These are phyloP conservation scores for Monosporozyma servazzii DNA, from an alignment of 805 yeast species.

Conservation along the genomic window DNA sequence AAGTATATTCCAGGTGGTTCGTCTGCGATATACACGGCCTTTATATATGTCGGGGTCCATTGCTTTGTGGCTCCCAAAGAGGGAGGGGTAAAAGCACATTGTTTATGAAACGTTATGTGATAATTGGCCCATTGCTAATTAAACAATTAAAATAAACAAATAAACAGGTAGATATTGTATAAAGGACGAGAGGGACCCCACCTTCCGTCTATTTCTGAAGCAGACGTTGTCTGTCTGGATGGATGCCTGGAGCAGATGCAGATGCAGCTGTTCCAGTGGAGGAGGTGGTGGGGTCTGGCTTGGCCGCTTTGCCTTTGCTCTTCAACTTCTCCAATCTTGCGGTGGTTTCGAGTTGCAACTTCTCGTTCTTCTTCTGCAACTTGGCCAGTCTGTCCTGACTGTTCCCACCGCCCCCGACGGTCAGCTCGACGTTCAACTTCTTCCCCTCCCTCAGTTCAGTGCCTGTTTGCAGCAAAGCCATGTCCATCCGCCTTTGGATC, in stretches of 20 bases:
- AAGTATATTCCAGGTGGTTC: no score
- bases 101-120: no score
- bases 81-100: no score
- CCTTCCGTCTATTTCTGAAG: conserved; percentile 7
- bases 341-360: conserved; percentile 60
- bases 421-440: conserved; percentile 88
- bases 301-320: conserved; percentile 17
- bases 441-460: conserved; percentile 49
- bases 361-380: conserved; percentile 69
- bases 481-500: conserved; percentile 72
- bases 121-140: no score
- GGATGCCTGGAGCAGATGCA: conserved; percentile 24
- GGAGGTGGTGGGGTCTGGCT: conserved; percentile 3
- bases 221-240: conserved; percentile 54
- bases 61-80: no score
- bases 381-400: conserved; percentile 58
- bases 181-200: neutral
- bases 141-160: no score
- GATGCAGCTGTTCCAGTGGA: conserved; percentile 7
- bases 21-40: no score
- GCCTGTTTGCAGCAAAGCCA: conserved; percentile 79
- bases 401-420: conserved; percentile 98
- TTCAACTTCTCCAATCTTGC: conserved; percentile 44
- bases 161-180: no score
- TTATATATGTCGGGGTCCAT: no score